Conservation (phyloP, 1,139 yeast genomes). For the Zhuliangozyma blackwelliae region DNA sequence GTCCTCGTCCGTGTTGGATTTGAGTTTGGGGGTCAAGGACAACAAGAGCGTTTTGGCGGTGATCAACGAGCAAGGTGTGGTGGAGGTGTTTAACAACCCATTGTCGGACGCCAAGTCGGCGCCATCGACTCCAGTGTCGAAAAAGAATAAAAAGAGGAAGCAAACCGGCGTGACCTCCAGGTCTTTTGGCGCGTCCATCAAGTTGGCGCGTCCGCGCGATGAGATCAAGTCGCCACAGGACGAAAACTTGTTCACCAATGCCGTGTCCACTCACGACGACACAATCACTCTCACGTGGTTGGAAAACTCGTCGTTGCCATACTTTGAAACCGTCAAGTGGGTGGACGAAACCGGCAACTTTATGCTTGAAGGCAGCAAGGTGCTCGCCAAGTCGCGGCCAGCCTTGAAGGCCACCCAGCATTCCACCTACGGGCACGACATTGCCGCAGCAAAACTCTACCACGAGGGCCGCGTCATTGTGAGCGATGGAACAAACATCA, state of each 20-base stretch:
- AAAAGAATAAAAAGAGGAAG: constrained; percentile 34
- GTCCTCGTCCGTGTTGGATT: constrained; percentile 50
- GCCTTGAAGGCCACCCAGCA: constrained; percentile 32
- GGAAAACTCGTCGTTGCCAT: constrained; percentile 64
- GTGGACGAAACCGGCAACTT: constrained; percentile 28
- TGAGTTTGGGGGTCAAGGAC: constrained; percentile 34
- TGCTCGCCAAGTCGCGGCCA: constrained; percentile 39
- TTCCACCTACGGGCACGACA: constrained; percentile 57
- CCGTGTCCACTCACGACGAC: constrained; percentile 35
- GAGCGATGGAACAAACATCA: constrained; percentile 61
- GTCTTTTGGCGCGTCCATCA: constrained; percentile 41
- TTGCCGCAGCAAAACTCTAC: constrained; percentile 67
- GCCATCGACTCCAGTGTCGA: constrained; percentile 10
- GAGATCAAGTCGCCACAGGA: constrained; percentile 32
- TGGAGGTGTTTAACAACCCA: constrained; percentile 63
- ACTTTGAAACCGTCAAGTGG: constrained; percentile 61
- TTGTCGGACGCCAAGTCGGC: constrained; percentile 24
- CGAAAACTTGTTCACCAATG: constrained; percentile 36
- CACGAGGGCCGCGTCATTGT: constrained; percentile 66
- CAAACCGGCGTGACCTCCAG: constrained; percentile 40
- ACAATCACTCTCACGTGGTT: constrained; percentile 59
- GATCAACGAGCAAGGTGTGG: constrained; percentile 62
- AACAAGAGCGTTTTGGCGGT: constrained; percentile 46
- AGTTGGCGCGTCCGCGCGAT: constrained; percentile 40
- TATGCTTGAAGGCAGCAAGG: constrained; percentile 19